Evolutionary conservation across 2,329 filamentous ascomycete genomes (phyloP), one percentile per base, ranked within the genome.

Genomic region (Ophiostoma montium): DNA sequence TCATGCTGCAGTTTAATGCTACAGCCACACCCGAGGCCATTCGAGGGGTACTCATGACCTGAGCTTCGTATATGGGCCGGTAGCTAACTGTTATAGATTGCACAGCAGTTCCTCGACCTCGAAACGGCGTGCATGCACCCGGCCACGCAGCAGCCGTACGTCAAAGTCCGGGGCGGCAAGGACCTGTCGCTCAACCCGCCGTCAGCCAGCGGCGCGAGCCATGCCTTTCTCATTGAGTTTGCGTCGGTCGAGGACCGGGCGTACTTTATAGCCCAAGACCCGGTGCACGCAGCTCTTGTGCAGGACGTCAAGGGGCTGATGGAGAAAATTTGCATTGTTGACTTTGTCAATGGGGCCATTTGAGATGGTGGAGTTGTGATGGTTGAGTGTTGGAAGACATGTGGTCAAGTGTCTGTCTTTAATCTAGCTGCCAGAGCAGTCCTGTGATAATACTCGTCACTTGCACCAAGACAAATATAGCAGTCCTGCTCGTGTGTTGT

Each of bases 141-240:
- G 2, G 65, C 63, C 1, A 74, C 76, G 0, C 64, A 76, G 13
- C 65, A 71, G 53, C 72, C 74, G 0, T 86, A 86, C 57, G 71
- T 86, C 53, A 70, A 71, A 0, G 64, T 71, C 18, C 69, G 68
- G 3, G 81, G 79, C 2, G 82, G 82, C 1, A 64, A 63, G 45
- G 75, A 86, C 57, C 80, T 76, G 53, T 81, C 75, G 27, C 68
- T 70, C 0, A 80, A 84, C 27, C 42, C 42, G 62, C 18, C 41
- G 52, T 78, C 31, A 13, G 39, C 47, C 80, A 69, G 72, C 45
- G 81, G 74, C 0, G 75, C 82, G 46, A 80, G 80, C 0, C 83
- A 88, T 59, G 79, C 70, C 0, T 87, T 87, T 54, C 72, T 88
- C 2, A 70, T 74, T 19, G 75, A 84, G 56, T 87, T 88, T 51